These are phyloP conservation scores for Tetrapyrgos nigripes DNA, from an alignment of 1,284 basidiomycete species.

Conservation along the genomic window DNA sequence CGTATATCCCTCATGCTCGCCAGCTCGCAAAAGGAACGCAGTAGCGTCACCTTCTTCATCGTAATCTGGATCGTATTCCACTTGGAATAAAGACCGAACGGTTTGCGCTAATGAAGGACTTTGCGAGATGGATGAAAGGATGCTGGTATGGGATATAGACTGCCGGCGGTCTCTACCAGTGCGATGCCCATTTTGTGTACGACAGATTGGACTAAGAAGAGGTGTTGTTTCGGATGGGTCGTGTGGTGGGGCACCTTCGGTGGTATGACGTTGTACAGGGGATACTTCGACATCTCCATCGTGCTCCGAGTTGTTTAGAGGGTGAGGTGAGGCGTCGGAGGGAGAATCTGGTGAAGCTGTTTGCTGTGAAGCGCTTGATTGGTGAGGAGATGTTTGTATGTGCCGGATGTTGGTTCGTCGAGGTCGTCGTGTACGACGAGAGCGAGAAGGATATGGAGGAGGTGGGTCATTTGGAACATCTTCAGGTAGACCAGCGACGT, in stretches of 20 bases:
- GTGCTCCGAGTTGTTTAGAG: background rate
- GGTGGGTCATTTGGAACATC: constrained; percentile 24
- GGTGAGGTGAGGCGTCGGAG: background rate
- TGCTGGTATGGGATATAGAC: constrained; percentile 62
- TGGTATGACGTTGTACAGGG: too few relatives aligned
- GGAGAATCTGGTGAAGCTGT: constrained; percentile 10
- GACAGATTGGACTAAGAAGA: constrained; percentile 37
- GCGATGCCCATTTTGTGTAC: constrained; percentile 12
- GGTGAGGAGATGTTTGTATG: background rate
- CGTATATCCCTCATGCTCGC: constrained; percentile 16
- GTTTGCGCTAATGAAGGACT: constrained; percentile 73
- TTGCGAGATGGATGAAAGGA: constrained; percentile 51
- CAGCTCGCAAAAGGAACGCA: constrained; percentile 8
- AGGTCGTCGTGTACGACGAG: constrained; percentile 13
- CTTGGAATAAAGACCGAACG: constrained; percentile 64
- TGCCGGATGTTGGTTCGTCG: constrained; percentile 1
- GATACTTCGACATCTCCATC: background rate
- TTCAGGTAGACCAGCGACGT: background rate
- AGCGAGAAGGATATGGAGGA: constrained; percentile 20
- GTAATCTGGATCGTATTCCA: constrained; percentile 35
- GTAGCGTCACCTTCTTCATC: constrained; percentile 5
- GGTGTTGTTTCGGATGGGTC: constrained; percentile 49
- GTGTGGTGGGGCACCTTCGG: too few relatives aligned
- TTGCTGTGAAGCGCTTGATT: background rate
- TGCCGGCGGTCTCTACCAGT: constrained; percentile 39